Base-by-base conservation (phyloP, 2,329 filamentous ascomycete species). In the Alternaria panax region DNA sequence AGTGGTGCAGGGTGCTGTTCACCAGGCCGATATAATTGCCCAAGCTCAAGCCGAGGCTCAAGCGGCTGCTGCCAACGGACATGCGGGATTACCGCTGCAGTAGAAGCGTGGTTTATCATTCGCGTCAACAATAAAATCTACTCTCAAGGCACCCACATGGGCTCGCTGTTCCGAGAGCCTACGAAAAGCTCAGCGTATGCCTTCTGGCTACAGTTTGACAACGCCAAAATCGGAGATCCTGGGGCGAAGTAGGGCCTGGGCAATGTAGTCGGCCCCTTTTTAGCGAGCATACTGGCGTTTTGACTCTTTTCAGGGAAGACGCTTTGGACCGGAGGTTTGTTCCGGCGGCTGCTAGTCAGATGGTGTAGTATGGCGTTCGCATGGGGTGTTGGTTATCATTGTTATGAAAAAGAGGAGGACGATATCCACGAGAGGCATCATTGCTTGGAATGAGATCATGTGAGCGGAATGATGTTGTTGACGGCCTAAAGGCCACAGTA, bases 1-100 rank as follows among this genome's bases (percentile, higher is more conserved):
- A 63, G 85, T 96, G 48, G 86, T 98, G 63, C 89, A 96, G 76
- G 86, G 83, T 22, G 92, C 94, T 56, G 87, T 96, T 61, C 84
- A 90, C 65, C 87, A 91, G 78, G 91, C 91, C 56, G 86, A 88
- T 62, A 81, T 82, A 56, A 83, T 87, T 25, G 73, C 68, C 11
- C 70, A 75, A 40, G 67, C 60, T 14, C 69, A 73, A 53, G 66
- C 62, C 14, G 64, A 67, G 41, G 69, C 70, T 14, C 62, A 68
- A 41, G 69, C 65, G 28, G 66, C 64, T 22, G 68, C 60, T 20
- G 70, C 63, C 25, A 70, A 67, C 30, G 67, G 69, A n/a, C 67
- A 67, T 18, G 67, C 66, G 18, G 56, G 48, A 32, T 55, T 64
- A 38, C 45, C 63, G 22, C 66, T 64, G 54, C 64, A 71, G 63